These are phyloP conservation scores for Dendrobium nobile DNA, from an alignment of 106 monocot species.

Conservation along the genomic window DNA sequence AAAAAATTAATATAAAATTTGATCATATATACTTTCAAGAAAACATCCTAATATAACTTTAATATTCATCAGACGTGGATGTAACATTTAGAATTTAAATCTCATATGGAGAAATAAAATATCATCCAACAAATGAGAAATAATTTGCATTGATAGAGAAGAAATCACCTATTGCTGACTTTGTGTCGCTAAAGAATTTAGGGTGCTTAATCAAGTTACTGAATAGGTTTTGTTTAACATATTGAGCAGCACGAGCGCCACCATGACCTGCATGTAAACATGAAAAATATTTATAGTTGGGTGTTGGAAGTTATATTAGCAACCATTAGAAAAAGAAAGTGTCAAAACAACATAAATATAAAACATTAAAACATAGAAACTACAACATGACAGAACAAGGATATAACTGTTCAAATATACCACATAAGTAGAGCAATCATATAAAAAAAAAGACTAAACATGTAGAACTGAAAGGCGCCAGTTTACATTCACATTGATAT, in stretches of 20 bases:
- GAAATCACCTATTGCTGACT: slow-evolving; percentile 30
- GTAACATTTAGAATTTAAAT: background rate
- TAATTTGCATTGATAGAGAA: slow-evolving; percentile 1
- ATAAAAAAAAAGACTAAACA: background rate
- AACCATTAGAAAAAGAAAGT: background rate
- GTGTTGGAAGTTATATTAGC: background rate
- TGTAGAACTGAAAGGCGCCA: background rate
- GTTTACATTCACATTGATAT: background rate
- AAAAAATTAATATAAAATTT: background rate
- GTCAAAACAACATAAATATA: background rate
- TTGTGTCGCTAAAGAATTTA: slow-evolving; percentile 29
- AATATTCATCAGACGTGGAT: background rate
- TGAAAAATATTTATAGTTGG: background rate
- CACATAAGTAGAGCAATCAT: background rate
- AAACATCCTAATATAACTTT: background rate
- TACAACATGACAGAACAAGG: background rate
- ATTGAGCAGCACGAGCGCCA: slow-evolving; percentile 27
- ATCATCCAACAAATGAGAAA: background rate
- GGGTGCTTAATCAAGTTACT: slow-evolving; percentile 31
- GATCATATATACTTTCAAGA: background rate
- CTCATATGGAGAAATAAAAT: background rate
- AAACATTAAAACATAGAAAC: background rate
- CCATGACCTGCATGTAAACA: slow-evolving; percentile 27
- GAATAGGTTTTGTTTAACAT: slow-evolving; percentile 44
- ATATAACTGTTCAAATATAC: background rate